Evolutionary conservation across 768 basidiomycete species (phyloP).

Genomic region (Hericium alpestre): DNA sequence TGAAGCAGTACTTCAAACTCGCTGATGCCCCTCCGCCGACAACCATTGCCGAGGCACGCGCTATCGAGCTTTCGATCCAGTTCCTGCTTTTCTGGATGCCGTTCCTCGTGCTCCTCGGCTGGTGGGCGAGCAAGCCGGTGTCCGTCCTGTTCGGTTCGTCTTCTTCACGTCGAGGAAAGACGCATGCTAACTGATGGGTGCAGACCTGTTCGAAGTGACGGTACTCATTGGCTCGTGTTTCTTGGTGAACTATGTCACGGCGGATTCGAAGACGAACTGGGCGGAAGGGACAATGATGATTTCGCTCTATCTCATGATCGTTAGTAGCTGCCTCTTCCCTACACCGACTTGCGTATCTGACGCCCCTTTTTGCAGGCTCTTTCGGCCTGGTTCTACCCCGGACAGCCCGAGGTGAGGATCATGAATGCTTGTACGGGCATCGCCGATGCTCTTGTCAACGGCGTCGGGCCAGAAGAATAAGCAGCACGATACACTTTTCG

Average conservation of each 20-base stretch:
- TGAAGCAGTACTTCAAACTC: slow-evolving; percentile 27
- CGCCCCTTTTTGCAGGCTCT: slow-evolving; percentile 30
- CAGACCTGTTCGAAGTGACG: slow-evolving; percentile 63
- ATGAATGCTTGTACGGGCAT: slow-evolving; percentile 35
- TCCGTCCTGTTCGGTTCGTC: slow-evolving; percentile 57
- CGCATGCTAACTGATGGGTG: not conserved
- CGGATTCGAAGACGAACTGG: slow-evolving; percentile 74
- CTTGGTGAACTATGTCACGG: slow-evolving; percentile 72
- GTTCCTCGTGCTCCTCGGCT: slow-evolving; percentile 53
- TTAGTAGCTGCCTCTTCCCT: slow-evolving; percentile 16
- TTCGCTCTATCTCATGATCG: slow-evolving; percentile 59
- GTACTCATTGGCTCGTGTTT: slow-evolving; percentile 58
- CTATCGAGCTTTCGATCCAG: slow-evolving; percentile 72
- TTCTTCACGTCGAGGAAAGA: not conserved
- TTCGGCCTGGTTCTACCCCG: slow-evolving; percentile 59
- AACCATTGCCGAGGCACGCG: slow-evolving; percentile 53
- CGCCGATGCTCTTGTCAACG: slow-evolving; percentile 22
- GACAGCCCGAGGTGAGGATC: slow-evolving; percentile 37
- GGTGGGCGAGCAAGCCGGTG: slow-evolving; percentile 55
- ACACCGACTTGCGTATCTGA: not conserved
- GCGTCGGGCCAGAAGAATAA: not conserved
- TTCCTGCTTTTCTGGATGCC: slow-evolving; percentile 77
- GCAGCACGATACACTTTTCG: not conserved
- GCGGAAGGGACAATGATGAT: slow-evolving; percentile 60
- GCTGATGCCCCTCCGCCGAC: slow-evolving; percentile 33